Percentiles rank a stretch among this genome's conserved stretches.
Conservation (phyloP, 305 asterid species). For the Andrographis paniculata region DNA sequence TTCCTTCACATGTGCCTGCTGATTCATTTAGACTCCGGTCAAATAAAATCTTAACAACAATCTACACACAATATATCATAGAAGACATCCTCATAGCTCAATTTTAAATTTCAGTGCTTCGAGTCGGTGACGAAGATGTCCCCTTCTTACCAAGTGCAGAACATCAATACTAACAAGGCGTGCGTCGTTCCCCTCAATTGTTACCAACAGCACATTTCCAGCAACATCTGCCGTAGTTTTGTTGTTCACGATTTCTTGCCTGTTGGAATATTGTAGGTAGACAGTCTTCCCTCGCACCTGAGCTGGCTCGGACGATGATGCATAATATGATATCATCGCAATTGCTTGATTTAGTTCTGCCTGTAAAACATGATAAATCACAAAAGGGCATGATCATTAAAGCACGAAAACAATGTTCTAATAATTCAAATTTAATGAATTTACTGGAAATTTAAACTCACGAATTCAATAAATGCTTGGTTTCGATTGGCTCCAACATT, state of each 20-base stretch:
- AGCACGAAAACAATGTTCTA: neutral
- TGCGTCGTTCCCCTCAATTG: constrained; percentile 95
- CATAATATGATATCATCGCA: constrained; percentile 94
- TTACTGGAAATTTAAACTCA: constrained; percentile 26
- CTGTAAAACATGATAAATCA: constrained; percentile 29
- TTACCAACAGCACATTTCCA: constrained; percentile 91
- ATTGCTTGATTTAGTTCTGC: constrained; percentile 92
- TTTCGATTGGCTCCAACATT: constrained; percentile 94
- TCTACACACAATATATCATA: constrained; percentile 28
- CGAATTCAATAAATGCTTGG: constrained; percentile 97
- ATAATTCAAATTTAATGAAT: neutral
- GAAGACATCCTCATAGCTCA: constrained; percentile 19
- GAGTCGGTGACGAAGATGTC: constrained; percentile 15
- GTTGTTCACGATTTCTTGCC: constrained; percentile 99
- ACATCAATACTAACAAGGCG: constrained; percentile 99
- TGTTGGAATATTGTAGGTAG: constrained; percentile 97
- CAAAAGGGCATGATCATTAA: constrained; percentile 5
- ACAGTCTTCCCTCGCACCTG: constrained; percentile 99
- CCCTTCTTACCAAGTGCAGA: constrained; percentile 81
- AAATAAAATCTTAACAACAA: constrained; percentile 54
- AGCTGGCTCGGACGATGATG: constrained; percentile 97
- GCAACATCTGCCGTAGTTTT: constrained; percentile 98
- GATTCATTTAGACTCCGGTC: constrained; percentile 88
- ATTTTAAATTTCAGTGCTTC: constrained; percentile 14
- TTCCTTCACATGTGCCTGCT: constrained; percentile 99